A percentile compares a stretch with the other conserved stretches of the same genome.
Conservation (phyloP, 768 basidiomycete species). For the Sarcomyxa edulis region DNA sequence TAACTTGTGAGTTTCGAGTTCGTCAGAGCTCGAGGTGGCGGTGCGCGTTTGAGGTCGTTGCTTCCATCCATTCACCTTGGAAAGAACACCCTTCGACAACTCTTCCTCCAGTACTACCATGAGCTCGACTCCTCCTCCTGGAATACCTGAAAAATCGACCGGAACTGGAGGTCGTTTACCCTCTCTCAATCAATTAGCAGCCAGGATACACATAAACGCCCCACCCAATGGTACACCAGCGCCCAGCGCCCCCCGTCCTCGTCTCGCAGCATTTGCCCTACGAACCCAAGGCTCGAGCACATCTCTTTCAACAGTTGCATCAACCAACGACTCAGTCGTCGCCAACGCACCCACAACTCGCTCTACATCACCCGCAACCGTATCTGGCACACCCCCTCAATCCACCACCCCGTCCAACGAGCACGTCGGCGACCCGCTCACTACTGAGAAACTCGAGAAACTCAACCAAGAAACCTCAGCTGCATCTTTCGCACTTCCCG, state of each 20-base stretch:
- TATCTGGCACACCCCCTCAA: slow-evolving; percentile 29
- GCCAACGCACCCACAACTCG: slow-evolving; percentile 67
- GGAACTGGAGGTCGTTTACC: slow-evolving; percentile 58
- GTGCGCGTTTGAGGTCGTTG: too few relatives aligned
- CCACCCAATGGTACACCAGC: slow-evolving; percentile 13
- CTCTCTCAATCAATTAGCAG: slow-evolving; percentile 78
- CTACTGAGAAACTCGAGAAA: slow-evolving; percentile 60
- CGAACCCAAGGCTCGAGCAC: slow-evolving; percentile 57
- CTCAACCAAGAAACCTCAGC: slow-evolving; percentile 48
- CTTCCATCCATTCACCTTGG: too few relatives aligned
- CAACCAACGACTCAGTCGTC: slow-evolving; percentile 57
- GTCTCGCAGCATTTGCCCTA: slow-evolving; percentile 68
- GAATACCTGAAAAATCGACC: too few relatives aligned
- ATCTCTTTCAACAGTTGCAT: slow-evolving; percentile 45
- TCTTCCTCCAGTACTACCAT: too few relatives aligned
- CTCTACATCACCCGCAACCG: slow-evolving; percentile 56
- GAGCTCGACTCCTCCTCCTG: too few relatives aligned
- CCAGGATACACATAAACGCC: slow-evolving; percentile 55
- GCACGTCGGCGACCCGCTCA: slow-evolving; percentile 49
- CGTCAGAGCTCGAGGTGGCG: too few relatives aligned
- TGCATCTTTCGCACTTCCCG: slow-evolving; percentile 14
- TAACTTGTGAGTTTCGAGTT: too few relatives aligned
- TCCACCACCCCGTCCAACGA: slow-evolving; percentile 15
- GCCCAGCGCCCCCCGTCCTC: slow-evolving; percentile 48
- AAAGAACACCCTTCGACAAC: too few relatives aligned